Base-by-base conservation (phyloP, 1,284 basidiomycete species). In the Marasmius sp. region DNA sequence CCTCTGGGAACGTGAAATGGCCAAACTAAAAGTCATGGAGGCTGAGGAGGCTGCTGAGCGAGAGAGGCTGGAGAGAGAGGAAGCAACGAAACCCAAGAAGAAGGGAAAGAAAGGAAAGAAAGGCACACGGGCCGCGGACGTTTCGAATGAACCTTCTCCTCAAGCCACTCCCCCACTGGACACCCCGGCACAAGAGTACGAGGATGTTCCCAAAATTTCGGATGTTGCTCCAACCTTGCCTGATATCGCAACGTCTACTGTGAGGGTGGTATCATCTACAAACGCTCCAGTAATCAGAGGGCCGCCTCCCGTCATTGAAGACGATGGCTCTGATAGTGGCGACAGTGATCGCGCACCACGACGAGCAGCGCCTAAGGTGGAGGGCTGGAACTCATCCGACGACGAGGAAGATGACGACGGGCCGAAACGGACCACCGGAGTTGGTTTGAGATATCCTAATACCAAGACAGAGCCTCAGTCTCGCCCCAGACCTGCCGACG, bases 1-100 rank as follows among this genome's bases (percentile, higher is more conserved):
- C 3, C 68, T 94, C 7, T 94, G 91, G 91, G 89, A 92, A 69
- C 81, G 85, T 38, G 91, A 93, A 73, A 83, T 92, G 77, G 83
- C 74, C 22, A 93, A 91, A 71, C 76, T 94, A 53, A 83, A 83
- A 63, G 81, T 86, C 66, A 90, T 93, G 0, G 88, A 93, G 71
- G 85, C 83, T 10, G 72, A 71, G 58, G 91, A 85, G 54, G 79
- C 77, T 22, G 84, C 85, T 64, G 81, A 81, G 55, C 75, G 73
- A 56, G 74, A 73, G 65, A 75, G 68, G 58, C 72, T 70, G 58
- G 81, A 85, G 62, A 79, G 74, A 54, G 77, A 77, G 53, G 79
- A 76, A 61, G 81, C 80, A 57, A 79, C 72, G 22, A 70, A 71
- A 55, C 79, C 76, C 63, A 76, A 75, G 65, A 79, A 77, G 60